Conservation (phyloP, 345 rosid species). For the rapeseed (Brassica napus) region Da-Ae NC_063444.1:33979501-33980000, state of each 20-base stretch:
- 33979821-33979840: background rate
- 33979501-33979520: background rate
- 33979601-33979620: slow-evolving; percentile 12
- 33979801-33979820: slow-evolving; percentile 33
- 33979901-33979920: slow-evolving; percentile 39
- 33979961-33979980: slow-evolving; percentile 7
- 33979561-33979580: slow-evolving; percentile 12
- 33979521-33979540: background rate
- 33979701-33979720: background rate
- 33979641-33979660: slow-evolving; percentile 3
- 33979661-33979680: slow-evolving; percentile 12
- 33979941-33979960: slow-evolving; percentile 10
- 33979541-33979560: background rate
- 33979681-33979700: background rate
- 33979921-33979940: slow-evolving; percentile 6
- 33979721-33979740: background rate
- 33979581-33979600: background rate
- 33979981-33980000: slow-evolving; percentile 29
- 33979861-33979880: slow-evolving; percentile 23
- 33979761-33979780: background rate
- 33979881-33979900: slow-evolving; percentile 24
- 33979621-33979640: slow-evolving; percentile 7
- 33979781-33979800: slow-evolving; percentile 6
- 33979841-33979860: slow-evolving; percentile 14
- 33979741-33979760: background rate